Base-by-base conservation (phyloP, 2,329 filamentous ascomycete species). In the Fusarium agapanthi region DNA sequence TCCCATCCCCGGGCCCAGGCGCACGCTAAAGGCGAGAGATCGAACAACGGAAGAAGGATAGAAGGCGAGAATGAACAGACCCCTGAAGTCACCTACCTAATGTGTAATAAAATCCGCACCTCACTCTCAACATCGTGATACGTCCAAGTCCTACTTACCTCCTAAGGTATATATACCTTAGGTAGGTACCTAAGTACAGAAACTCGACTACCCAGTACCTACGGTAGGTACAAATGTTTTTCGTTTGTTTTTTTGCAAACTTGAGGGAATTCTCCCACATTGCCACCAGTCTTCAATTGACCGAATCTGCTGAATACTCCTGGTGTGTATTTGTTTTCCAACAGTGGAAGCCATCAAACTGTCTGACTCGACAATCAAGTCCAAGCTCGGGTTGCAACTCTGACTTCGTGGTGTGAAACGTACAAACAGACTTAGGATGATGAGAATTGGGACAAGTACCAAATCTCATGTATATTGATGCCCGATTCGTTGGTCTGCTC, bases 21-120 rank as follows among this genome's bases (percentile, higher is more conserved):
- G 54, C 67, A 45, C 67, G 62, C 69, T 68, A 71, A 48, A 38
- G 37, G 32, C 10, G n/a, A 61, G 53, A 66, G 45, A 54, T 57
- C 65, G 64, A 64, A 63, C 24, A 45, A 54, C 48, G 38, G 18
- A 54, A 68, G 40, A 69, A 51, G 55, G 32, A 35, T 50, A 24
- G 55, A 50, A 58, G 41, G 20, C 24, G n/a, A 40, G 24, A 62
- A 67, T 43, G 38, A 53, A 64, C 54, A 50, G 45, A 65, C 66
- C 70, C 70, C 62, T 55, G 58, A 61, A 54, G 37, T 61, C 48
- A 26, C 32, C 57, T n/a, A 56, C 24, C 24, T 12, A 55, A 54
- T 34, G 18, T 26, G n/a, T 20, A 35, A 35, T n/a, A 30, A 57
- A 48, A 50, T 37, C 20, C 32, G 14, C 53, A 24, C 38, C 22